Base-by-base conservation (phyloP, 495 filamentous ascomycete species). In the Xylaria palmicola region DNA sequence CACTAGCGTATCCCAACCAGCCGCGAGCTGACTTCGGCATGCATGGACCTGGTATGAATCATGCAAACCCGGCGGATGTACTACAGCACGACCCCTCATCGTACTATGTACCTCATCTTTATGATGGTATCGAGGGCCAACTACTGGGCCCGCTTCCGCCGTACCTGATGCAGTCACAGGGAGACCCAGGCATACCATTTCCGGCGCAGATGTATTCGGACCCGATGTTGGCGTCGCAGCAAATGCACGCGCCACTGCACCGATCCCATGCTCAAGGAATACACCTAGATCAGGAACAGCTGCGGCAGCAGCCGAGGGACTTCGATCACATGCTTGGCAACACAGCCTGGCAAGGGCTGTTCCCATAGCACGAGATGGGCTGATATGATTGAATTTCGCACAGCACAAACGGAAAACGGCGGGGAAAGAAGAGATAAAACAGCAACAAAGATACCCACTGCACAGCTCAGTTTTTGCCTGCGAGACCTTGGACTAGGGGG, bases 1-100 rank as follows among this genome's bases (percentile, higher is more conserved):
- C 93, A 0, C 93, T 97, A 60, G 91, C 88, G 0, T 98, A 97
- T 72, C 90, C 92, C 4, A 90, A 87, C 65, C 91, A 92, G 67
- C 90, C 92, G 1, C 84, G 93, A 76, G 88, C 80, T 62, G 80
- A 82, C 59, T 79, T 79, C 30, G 75, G 76, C 15, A 66, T 69
- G 22, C 65, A 74, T 36, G 76, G 73, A 24, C 5, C 57, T 13
- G 26, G 41, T 12, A 12, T 69, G 5, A 32, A 63, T 34, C 49
- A 37, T 60, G 66, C 54, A 54, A 71, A 45, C 61, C 66, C 41
- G 36, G 62, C 36, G 47, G 63, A 34, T 57, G 59, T 56, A 45
- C 64, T 55, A 26, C 70, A 67, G 20, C 69, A 68, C 40, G 65
- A 68, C 7, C 61, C 56, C 22, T 65, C 73, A n/a, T 71, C 72